A percentile compares a stretch with the other conserved stretches of the same genome.
These are phyloP conservation scores for Cystobasidium ongulense DNA, from an alignment of 768 basidiomycete genomes.

Conservation along the genomic window DNA sequence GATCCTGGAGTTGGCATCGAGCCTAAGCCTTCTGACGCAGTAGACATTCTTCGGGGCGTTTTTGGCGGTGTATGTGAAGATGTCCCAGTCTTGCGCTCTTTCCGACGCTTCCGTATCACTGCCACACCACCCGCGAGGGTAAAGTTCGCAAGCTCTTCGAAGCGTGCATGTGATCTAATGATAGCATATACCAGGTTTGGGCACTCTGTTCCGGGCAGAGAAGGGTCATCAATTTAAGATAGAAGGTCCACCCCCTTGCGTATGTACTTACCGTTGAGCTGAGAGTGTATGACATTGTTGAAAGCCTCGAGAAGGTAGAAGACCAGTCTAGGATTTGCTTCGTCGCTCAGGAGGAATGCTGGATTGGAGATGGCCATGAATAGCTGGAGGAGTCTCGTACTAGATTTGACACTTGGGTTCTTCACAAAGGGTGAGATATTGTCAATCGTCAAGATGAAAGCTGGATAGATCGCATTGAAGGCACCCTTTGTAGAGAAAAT, in stretches of 20 bases:
- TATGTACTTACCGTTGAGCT: constrained; percentile 49
- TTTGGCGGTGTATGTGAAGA: background rate
- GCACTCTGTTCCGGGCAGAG: constrained; percentile 55
- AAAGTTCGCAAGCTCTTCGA: constrained; percentile 86
- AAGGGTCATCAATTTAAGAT: background rate
- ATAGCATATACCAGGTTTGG: constrained; percentile 81
- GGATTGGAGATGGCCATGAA: constrained; percentile 88
- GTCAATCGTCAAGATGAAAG: constrained; percentile 77
- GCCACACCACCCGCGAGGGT: constrained; percentile 75
- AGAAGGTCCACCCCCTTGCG: background rate
- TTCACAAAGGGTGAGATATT: constrained; percentile 82
- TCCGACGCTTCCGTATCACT: constrained; percentile 60
- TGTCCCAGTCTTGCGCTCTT: constrained; percentile 35
- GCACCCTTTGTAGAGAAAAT: constrained; percentile 73
- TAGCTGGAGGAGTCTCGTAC: constrained; percentile 74
- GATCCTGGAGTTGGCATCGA: background rate
- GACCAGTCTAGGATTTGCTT: constrained; percentile 83
- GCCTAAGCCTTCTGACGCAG: background rate
- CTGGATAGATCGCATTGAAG: constrained; percentile 78
- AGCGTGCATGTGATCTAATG: constrained; percentile 69
- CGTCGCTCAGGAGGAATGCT: constrained; percentile 78
- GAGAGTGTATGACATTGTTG: constrained; percentile 70
- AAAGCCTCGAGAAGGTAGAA: constrained; percentile 77
- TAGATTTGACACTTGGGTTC: constrained; percentile 68
- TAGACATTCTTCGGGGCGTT: background rate